Base-by-base conservation (phyloP, 257 asterid species). In the Lycium ferocissimum region DNA sequence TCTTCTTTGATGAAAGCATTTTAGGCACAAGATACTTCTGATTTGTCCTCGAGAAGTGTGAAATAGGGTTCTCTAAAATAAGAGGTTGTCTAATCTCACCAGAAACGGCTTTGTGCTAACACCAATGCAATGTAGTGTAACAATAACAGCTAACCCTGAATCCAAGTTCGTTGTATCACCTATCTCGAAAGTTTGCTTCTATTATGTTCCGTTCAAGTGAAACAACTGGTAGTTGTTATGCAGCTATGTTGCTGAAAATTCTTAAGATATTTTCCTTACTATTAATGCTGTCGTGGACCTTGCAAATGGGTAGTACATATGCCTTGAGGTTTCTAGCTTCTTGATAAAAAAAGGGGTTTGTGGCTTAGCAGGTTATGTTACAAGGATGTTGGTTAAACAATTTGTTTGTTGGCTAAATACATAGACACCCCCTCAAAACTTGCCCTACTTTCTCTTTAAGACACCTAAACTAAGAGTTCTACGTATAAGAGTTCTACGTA, bases 141-240 rank as follows among this genome's bases (percentile, higher is more conserved):
- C 22, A 40, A 17, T 22, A 66, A 66, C 13, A 69, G 37, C 53
- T 69, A 69, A 69, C 18, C 43, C 12, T 69, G 47, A 70, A 70
- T 9, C 15, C 56, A 70, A 70, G 26, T 70, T 70, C 38, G 79
- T 70, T 70, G 15, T 18, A 17, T 70, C 33, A 9, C 20, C 81
- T 49, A 75, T 75, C 81, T 75, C 38, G 7, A 76, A 51, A 45
- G 51, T 76, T 22, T 75, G 81, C 45, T 75, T 51, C 63, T 76
- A 26, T 76, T 17, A 76, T 76, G 81, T 49, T 76, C 81, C 26
- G 45, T 22, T 76, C 81, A 76, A 69, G 63, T 51, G 38, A 49
- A 76, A 22, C 22, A 49, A 76, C 63, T 54, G 38, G 40, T 69
- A 71, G 35, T 43, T 59, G 33, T 33, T 76, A 22, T 26, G 40